phyloP scores from a whole-genome alignment of 441 rosid genomes.

The Pelargonium myrrhifolium region DNA sequence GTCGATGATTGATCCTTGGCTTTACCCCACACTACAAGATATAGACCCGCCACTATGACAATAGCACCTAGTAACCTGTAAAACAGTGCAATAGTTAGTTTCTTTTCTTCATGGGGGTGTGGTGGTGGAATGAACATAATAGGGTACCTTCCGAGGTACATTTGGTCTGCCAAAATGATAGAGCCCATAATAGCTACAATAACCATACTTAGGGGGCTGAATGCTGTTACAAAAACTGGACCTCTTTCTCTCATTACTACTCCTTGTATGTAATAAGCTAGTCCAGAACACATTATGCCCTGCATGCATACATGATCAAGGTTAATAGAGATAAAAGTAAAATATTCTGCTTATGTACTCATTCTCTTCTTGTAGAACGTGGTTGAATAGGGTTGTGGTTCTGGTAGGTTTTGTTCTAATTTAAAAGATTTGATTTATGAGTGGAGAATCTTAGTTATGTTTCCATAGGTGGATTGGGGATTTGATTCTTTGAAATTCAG shows the following conservation, averaged over 20 bases:
- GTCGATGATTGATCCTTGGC: constrained; percentile 43
- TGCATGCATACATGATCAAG: constrained; percentile 26
- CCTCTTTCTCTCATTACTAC: constrained; percentile 73
- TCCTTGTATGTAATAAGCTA: constrained; percentile 72
- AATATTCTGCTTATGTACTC: background rate
- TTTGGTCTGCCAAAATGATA: constrained; percentile 60
- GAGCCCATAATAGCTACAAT: constrained; percentile 71
- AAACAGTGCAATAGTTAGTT: constrained; percentile 12
- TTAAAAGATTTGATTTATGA: background rate
- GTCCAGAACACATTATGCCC: constrained; percentile 75
- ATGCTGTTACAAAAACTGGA: constrained; percentile 83
- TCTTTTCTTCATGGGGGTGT: background rate
- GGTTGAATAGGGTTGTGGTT: background rate
- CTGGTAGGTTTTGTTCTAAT: background rate
- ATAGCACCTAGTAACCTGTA: constrained; percentile 71
- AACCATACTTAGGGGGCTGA: constrained; percentile 66
- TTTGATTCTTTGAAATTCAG: background rate
- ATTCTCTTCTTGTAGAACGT: background rate
- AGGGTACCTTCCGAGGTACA: constrained; percentile 76
- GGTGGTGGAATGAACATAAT: background rate
- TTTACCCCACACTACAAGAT: constrained; percentile 82
- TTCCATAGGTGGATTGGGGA: background rate
- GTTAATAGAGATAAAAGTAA: background rate
- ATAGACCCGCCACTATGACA: constrained; percentile 67
- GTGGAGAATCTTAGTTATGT: background rate